These are phyloP conservation scores for Dendrobium officinale DNA, from an alignment of 106 monocot genomes.

Conservation along the genomic window DNA sequence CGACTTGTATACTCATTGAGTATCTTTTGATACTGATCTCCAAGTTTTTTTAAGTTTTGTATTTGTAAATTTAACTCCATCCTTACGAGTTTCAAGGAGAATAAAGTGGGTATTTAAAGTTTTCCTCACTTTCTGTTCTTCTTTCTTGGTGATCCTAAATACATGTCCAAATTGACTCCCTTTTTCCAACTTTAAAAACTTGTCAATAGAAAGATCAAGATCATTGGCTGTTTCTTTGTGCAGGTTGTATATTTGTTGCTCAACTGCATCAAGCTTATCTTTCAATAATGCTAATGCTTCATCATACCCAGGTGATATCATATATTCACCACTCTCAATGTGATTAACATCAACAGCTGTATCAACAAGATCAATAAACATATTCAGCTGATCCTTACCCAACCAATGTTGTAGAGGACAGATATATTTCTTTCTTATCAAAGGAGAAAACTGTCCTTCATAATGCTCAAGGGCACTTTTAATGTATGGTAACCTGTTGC, in stretches of 20 bases:
- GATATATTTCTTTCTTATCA: constrained; percentile 60
- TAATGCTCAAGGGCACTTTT: constrained; percentile 58
- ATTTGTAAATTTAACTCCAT: constrained; percentile 95
- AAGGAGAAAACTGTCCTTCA: constrained; percentile 59
- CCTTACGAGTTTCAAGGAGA: constrained; percentile 93
- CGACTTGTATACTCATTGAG: constrained; percentile 58
- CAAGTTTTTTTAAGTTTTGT: constrained; percentile 81
- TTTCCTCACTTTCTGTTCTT: constrained; percentile 94
- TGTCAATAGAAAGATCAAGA: constrained; percentile 81
- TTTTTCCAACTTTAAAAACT: constrained; percentile 84
- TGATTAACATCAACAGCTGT: constrained; percentile 68
- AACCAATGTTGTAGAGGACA: constrained; percentile 40
- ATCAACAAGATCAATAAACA: constrained; percentile 76
- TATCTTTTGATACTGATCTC: constrained; percentile 76
- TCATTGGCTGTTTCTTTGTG: constrained; percentile 73
- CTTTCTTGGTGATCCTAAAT: constrained; percentile 96
- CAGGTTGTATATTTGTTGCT: constrained; percentile 60
- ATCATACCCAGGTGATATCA: constrained; percentile 83
- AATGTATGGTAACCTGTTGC: constrained; percentile 68
- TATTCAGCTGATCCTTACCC: constrained; percentile 49
- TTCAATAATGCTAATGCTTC: constrained; percentile 60
- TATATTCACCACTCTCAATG: constrained; percentile 88
- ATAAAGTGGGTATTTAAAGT: constrained; percentile 62
- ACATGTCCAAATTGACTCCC: constrained; percentile 90
- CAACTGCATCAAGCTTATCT: constrained; percentile 51